phyloP scores from a whole-genome alignment of 768 basidiomycete genomes.

The Rhodotorula babjevae region DNA sequence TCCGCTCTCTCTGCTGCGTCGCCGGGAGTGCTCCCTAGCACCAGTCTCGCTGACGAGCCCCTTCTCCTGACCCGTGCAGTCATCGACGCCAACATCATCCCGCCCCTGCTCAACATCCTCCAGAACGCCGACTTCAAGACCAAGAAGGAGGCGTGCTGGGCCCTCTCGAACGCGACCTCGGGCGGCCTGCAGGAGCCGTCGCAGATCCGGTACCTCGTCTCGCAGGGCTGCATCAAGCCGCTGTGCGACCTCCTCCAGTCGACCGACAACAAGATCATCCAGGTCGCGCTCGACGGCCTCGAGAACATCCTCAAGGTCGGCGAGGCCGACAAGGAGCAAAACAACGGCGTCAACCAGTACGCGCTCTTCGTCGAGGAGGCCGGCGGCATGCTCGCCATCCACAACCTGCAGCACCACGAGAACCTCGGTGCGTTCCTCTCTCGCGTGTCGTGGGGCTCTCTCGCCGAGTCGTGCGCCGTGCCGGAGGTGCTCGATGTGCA shows the following conservation, averaged over 20 bases:
- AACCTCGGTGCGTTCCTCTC: slow-evolving; percentile 59
- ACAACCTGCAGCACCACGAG: slow-evolving; percentile 98
- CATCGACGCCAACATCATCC: slow-evolving; percentile 96
- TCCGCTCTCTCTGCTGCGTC: too few species aligned
- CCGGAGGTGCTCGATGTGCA: too few species aligned
- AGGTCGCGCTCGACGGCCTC: slow-evolving; percentile 90
- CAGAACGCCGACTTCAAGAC: slow-evolving; percentile 98
- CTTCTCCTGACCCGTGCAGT: slow-evolving; percentile 48
- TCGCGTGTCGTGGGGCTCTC: not conserved
- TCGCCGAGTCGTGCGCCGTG: too few species aligned
- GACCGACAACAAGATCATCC: slow-evolving; percentile 99
- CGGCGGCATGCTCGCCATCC: slow-evolving; percentile 97
- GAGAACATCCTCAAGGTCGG: slow-evolving; percentile 98
- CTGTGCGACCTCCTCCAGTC: slow-evolving; percentile 91
- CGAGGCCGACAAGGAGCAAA: slow-evolving; percentile 81
- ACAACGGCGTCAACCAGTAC: slow-evolving; percentile 82
- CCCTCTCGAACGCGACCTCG: slow-evolving; percentile 96
- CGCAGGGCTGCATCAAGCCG: slow-evolving; percentile 97
- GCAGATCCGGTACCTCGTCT: slow-evolving; percentile 95
- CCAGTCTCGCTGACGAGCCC: too few species aligned
- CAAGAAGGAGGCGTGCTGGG: slow-evolving; percentile 99
- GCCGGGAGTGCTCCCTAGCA: too few species aligned
- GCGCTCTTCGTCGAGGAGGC: slow-evolving; percentile 94
- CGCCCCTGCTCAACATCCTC: slow-evolving; percentile 96
- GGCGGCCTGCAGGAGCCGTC: slow-evolving; percentile 93